These are phyloP conservation scores for Coemansia guatemalensis DNA, from an alignment of 192 early-diverging fungal genomes.

Conservation along the genomic window DNA sequence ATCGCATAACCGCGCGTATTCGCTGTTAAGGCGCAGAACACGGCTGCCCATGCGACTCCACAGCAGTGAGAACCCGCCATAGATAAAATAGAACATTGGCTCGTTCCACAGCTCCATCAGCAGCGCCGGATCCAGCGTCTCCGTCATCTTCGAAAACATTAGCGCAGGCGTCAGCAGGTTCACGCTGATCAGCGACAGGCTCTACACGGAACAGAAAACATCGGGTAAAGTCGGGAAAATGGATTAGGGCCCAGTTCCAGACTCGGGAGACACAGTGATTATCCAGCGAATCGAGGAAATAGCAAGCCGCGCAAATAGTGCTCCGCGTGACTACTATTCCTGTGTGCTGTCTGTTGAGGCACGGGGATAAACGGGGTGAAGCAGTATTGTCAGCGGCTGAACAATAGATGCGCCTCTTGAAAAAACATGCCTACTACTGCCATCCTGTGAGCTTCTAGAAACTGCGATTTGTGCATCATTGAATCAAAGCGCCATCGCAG, in stretches of 20 bases:
- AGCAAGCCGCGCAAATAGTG: too few species aligned
- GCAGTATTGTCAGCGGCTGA: too few species aligned
- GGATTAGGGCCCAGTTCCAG: constrained; percentile 6
- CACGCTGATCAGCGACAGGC: constrained; percentile 60
- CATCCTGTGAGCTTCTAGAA: too few species aligned
- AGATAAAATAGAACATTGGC: constrained; percentile 57
- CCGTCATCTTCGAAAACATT: constrained; percentile 72
- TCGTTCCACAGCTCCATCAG: constrained; percentile 73
- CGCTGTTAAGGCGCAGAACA: constrained; percentile 42
- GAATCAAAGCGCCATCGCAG: too few species aligned
- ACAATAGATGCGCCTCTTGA: too few species aligned
- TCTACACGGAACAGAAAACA: constrained; percentile 24
- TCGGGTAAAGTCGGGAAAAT: constrained; percentile 2
- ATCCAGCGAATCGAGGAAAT: too few species aligned
- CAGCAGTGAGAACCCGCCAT: constrained; percentile 45
- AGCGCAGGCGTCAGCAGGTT: constrained; percentile 75
- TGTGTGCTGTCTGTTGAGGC: too few species aligned
- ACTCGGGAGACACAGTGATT: too few species aligned
- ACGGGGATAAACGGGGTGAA: too few species aligned
- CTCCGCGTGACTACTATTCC: too few species aligned
- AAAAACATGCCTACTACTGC: too few species aligned
- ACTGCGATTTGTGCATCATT: too few species aligned
- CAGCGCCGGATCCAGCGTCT: constrained; percentile 61
- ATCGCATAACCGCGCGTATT: constrained; percentile 62
- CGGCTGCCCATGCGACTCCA: constrained; percentile 46